Percentiles rank a stretch among this genome's conserved stretches.
phyloP scores from a whole-genome alignment of 2,329 filamentous ascomycete species.

The Pseudogymnoascus verrucosus region DNA sequence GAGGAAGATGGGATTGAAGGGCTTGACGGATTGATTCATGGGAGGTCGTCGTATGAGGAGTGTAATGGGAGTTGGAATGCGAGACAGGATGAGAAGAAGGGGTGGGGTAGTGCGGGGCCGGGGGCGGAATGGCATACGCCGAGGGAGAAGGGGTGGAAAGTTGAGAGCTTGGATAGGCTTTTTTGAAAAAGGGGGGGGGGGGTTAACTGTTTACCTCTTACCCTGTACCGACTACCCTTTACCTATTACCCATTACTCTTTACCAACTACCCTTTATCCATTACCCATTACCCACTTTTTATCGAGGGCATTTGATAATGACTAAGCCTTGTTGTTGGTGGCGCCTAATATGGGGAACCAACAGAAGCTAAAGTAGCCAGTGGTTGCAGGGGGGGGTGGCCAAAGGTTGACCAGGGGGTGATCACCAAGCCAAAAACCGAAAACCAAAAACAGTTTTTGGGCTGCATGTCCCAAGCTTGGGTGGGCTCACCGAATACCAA shows the following conservation, averaged over 20 bases:
- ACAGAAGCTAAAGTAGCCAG: neutral
- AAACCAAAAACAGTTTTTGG: neutral
- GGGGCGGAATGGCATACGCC: conserved; percentile 17
- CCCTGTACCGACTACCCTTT: too few relatives aligned
- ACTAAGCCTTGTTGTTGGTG: neutral
- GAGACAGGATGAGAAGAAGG: conserved; percentile 12
- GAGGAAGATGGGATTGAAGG: conserved; percentile 50
- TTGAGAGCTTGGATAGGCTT: conserved; percentile 8
- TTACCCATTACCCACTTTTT: neutral
- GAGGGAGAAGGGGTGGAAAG: conserved; percentile 18
- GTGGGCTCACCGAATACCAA: neutral
- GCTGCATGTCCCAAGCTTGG: neutral
- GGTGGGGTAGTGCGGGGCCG: conserved; percentile 15
- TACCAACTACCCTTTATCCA: neutral
- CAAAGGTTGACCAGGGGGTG: neutral
- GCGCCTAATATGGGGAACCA: neutral
- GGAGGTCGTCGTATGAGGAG: conserved; percentile 24
- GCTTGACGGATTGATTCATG: conserved; percentile 41
- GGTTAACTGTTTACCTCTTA: too few relatives aligned
- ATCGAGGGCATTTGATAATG: neutral
- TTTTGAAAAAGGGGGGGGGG: too few relatives aligned
- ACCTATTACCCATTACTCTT: neutral
- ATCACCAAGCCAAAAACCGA: neutral
- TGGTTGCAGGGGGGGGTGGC: neutral
- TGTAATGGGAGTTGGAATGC: conserved; percentile 22